Conservation (phyloP, 2,329 filamentous ascomycete species). For the Arthrobotrys musiformis region DNA sequence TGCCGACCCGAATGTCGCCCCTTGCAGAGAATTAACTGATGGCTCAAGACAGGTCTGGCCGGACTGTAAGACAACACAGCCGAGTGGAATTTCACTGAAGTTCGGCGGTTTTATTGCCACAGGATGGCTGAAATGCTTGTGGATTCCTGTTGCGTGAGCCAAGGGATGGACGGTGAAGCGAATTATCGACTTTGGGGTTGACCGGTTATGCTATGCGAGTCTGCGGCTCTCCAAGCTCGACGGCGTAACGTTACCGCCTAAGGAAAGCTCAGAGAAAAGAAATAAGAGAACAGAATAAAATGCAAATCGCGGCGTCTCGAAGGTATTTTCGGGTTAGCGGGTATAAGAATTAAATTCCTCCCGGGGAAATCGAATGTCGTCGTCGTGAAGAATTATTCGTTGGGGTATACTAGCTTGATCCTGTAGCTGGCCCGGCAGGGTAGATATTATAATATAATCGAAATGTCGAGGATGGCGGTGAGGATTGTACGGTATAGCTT, state of each 20-base stretch:
- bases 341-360: constrained; percentile 30
- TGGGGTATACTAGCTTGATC: too few relatives aligned
- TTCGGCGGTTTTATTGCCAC: constrained; percentile 40
- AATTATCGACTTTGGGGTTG: not conserved
- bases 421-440: too few relatives aligned
- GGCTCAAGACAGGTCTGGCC: constrained; percentile 34
- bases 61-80: constrained; percentile 39
- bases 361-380: constrained; percentile 12
- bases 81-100: constrained; percentile 35
- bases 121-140: constrained; percentile 51
- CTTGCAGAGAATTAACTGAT: constrained; percentile 32
- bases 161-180: constrained; percentile 14
- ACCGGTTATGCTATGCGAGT: not conserved
- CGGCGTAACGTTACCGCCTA: not conserved
- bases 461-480: not conserved
- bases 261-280: not conserved
- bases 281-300: not conserved
- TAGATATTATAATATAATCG: not conserved
- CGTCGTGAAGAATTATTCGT: constrained; percentile 35
- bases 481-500: not conserved
- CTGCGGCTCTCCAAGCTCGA: not conserved
- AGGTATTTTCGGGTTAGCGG: constrained; percentile 20
- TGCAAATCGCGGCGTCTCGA: constrained; percentile 7
- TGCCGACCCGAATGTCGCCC: constrained; percentile 50
- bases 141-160: constrained; percentile 44